Base-by-base conservation (phyloP, 805 yeast species). In the Brettanomyces custersianus region DNA sequence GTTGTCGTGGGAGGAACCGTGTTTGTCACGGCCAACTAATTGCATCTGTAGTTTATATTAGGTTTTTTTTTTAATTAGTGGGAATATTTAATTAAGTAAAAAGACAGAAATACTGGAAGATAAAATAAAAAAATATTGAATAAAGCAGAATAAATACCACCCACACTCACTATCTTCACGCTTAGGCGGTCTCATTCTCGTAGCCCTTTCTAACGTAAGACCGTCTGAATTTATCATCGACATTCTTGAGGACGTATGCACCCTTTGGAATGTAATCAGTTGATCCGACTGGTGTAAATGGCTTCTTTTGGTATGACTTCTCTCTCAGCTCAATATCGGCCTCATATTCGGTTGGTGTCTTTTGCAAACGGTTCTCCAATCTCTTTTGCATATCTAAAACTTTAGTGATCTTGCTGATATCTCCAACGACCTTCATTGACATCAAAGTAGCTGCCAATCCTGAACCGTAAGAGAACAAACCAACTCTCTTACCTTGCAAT, bases 391-490 rank as follows among this genome's bases (percentile, higher is more conserved):
- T 66, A 60, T 81, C 72, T 53, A 90, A 73, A 39, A 65, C 69
- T 45, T 72, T 59, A 44, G 72, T 72, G 45, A 88, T 80, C 42
- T 70, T 48, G 20, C 81, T 63, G 42, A 88, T 68, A 62, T 92
- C 97, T 40, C 94, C 95, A 44, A 69, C 73, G 43, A 92, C 84
- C 43, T 66, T 73, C 46, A 79, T 76, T 30, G 95, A 80, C 65
- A 75, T 83, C 62, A 92, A 67, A 27, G 95, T 76, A 13, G 97
- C 72, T 31, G 99, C 99, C 44, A 92, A 74, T 55, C 99, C 99
- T 12, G 97, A 90, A 48, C 99, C 99, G 62, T 92, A 92, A 16
- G 98, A 92, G 70, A 88, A 92, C 51, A 88, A 59, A 50, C 95
- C 94, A 54, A 92, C 70, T 62, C 96, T 77, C 70, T 87, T 85